phyloP scores from a whole-genome alignment of 768 basidiomycete species.

The Auricularia auricula-judae region DNA sequence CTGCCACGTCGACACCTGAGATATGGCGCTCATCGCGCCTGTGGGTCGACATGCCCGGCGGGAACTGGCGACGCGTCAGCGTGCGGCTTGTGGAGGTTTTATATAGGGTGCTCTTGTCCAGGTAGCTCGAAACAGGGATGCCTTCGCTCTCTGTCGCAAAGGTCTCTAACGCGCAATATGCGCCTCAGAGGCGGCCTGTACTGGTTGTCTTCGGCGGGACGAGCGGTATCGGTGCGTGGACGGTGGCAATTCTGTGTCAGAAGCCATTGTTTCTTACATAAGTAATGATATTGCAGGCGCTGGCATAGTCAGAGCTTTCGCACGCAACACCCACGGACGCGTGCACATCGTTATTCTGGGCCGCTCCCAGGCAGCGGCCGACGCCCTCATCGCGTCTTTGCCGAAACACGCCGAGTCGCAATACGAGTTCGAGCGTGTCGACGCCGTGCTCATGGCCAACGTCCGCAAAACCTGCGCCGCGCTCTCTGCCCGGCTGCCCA shows the following conservation, averaged over 20 bases:
- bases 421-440: conserved; percentile 43
- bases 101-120: no score
- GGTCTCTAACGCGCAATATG: conserved; percentile 2
- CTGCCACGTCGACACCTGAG: no score
- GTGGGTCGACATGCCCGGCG: no score
- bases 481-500: conserved; percentile 24
- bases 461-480: conserved; percentile 18
- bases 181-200: conserved; percentile 1
- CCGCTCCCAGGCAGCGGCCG: conserved; percentile 37
- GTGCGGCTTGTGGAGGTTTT: no score
- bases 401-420: conserved; percentile 15
- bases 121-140: conserved; percentile 2
- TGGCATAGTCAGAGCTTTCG: conserved; percentile 37
- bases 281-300: conserved; percentile 12
- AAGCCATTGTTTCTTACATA: not conserved
- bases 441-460: conserved; percentile 39
- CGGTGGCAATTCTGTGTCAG: not conserved
- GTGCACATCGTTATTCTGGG: conserved; percentile 43
- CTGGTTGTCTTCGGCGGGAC: conserved; percentile 8
- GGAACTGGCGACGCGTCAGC: no score
- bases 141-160: conserved; percentile 5
- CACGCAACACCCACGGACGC: conserved; percentile 33
- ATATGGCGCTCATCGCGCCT: no score
- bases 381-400: conserved; percentile 31
- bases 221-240: not conserved